These are phyloP conservation scores for Dioscorea alata DNA, from an alignment of 106 monocot genomes.

Conservation along the genomic window DNA sequence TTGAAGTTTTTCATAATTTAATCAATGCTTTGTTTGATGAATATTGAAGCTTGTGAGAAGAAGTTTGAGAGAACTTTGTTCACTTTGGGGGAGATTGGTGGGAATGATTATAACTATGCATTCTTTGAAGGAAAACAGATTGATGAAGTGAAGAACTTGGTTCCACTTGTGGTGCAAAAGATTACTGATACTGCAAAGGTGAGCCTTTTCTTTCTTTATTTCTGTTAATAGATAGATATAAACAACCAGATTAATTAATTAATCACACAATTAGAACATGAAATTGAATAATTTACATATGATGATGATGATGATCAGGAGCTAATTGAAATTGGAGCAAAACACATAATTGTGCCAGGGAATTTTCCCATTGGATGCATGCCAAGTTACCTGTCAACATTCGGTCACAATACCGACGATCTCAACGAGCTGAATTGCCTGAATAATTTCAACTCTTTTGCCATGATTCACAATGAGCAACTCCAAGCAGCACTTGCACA, in stretches of 20 bases:
- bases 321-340: background rate
- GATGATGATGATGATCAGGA: background rate
- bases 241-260: too few species aligned
- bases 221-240: too few species aligned
- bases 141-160: conserved; percentile 5
- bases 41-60: conserved; percentile 6
- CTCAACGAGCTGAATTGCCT: conserved; percentile 4
- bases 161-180: conserved; percentile 14
- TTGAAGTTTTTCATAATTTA: background rate
- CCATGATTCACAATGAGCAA: conserved; percentile 8
- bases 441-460: conserved; percentile 2
- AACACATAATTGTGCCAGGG: background rate
- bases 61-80: conserved; percentile 25
- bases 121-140: conserved; percentile 4
- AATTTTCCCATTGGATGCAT: conserved; percentile 12
- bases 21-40: background rate
- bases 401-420: background rate
- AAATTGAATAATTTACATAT: too few species aligned
- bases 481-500: conserved; percentile 5
- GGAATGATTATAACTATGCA: conserved; percentile 39
- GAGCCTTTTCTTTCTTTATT: background rate
- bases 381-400: conserved; percentile 2
- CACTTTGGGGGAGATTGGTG: conserved; percentile 57
- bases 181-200: conserved; percentile 15
- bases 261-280: too few species aligned